A percentile compares a stretch with the other conserved stretches of the same genome.
phyloP scores from a whole-genome alignment of 257 asterid genomes.

The Echium plantagineum region DNA sequence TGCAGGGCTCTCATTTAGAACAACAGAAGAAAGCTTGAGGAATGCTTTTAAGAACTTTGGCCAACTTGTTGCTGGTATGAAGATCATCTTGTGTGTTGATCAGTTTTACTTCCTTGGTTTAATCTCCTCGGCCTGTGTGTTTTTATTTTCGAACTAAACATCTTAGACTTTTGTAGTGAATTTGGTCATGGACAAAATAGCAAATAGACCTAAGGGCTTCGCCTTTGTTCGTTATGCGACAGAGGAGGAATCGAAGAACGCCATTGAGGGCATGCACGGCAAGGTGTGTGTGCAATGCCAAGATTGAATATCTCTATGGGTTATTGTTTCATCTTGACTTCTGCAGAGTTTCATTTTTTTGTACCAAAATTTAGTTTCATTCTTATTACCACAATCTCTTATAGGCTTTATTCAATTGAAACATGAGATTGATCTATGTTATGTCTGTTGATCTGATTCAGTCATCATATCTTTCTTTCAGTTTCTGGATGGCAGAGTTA shows the following conservation, averaged over 20 bases:
- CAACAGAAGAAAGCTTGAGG: slow-evolving; percentile 61
- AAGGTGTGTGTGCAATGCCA: slow-evolving; percentile 36
- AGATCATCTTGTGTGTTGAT: background rate
- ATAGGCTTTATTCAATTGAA: no score
- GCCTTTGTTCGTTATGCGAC: slow-evolving; percentile 61
- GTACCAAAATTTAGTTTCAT: no score
- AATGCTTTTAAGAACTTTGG: slow-evolving; percentile 59
- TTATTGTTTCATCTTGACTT: no score
- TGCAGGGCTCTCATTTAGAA: slow-evolving; percentile 73
- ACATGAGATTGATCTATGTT: no score
- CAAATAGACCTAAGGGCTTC: slow-evolving; percentile 80
- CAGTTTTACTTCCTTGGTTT: background rate
- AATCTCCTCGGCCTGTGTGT: background rate
- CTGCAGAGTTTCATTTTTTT: no score
- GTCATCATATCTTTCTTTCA: no score
- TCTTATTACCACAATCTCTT: no score
- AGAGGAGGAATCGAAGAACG: slow-evolving; percentile 64
- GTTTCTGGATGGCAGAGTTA: no score
- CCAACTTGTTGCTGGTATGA: slow-evolving; percentile 60
- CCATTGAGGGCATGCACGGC: slow-evolving; percentile 93
- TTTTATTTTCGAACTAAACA: background rate
- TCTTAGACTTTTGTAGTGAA: slow-evolving; percentile 31
- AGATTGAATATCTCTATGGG: no score
- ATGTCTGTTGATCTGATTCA: no score
- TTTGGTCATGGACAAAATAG: slow-evolving; percentile 77